Conservation (phyloP, 345 rosid genomes). For the Gossypium anomalum region DNA sequence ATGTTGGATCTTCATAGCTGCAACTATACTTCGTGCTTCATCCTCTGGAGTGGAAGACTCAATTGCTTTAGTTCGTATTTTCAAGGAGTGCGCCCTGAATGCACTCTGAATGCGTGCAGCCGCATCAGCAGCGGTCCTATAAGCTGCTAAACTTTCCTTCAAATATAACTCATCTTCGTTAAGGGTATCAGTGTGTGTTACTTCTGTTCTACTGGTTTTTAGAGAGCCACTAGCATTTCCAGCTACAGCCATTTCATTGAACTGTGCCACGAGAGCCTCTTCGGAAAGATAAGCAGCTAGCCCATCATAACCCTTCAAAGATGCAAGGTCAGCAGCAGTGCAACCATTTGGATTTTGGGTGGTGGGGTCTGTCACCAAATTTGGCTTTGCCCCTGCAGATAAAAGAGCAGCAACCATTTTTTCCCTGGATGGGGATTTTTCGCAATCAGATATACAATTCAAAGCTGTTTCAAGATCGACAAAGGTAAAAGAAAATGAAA, state of each 20-base stretch:
- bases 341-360: slow-evolving; percentile 66
- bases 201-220: slow-evolving; percentile 39
- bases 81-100: slow-evolving; percentile 71
- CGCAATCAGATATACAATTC: slow-evolving; percentile 10
- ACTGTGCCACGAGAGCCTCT: slow-evolving; percentile 73
- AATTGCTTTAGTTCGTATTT: slow-evolving; percentile 45
- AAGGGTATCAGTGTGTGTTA: slow-evolving; percentile 28
- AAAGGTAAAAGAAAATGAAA: background rate
- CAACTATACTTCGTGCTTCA: slow-evolving; percentile 69
- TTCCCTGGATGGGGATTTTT: slow-evolving; percentile 51
- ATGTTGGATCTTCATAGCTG: slow-evolving; percentile 93
- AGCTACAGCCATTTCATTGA: slow-evolving; percentile 77
- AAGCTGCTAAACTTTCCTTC: slow-evolving; percentile 77
- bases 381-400: slow-evolving; percentile 86
- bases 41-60: slow-evolving; percentile 47
- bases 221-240: slow-evolving; percentile 76
- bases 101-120: slow-evolving; percentile 90
- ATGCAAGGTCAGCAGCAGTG: slow-evolving; percentile 84
- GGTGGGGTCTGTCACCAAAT: slow-evolving; percentile 86
- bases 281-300: slow-evolving; percentile 86
- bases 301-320: slow-evolving; percentile 68
- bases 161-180: slow-evolving; percentile 60
- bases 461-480: background rate
- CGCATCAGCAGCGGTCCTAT: slow-evolving; percentile 83
- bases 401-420: slow-evolving; percentile 89